Conservation (phyloP, 2,329 filamentous ascomycete species). For the Pyrenochaeta sp. region DNA sequence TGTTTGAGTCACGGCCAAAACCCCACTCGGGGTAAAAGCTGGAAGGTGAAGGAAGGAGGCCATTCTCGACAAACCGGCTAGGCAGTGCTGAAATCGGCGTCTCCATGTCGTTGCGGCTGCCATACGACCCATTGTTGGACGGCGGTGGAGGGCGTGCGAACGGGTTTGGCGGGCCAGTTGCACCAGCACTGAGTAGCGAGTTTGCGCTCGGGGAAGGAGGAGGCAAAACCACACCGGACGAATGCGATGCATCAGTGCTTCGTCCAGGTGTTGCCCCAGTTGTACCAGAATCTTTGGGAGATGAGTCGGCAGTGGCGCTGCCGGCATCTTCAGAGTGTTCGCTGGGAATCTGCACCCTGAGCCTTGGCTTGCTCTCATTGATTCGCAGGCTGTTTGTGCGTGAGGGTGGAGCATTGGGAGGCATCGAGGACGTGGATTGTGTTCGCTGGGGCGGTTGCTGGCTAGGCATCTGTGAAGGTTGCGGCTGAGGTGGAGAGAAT, state of each 20-base stretch:
- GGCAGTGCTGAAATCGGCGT: slow-evolving; percentile 95
- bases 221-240: slow-evolving; percentile 80
- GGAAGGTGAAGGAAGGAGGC: slow-evolving; percentile 87
- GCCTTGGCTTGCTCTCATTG: slow-evolving; percentile 76
- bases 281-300: slow-evolving; percentile 68
- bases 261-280: slow-evolving; percentile 66
- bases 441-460: slow-evolving; percentile 58
- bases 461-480: slow-evolving; percentile 34
- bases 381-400: slow-evolving; percentile 74
- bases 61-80: slow-evolving; percentile 87
- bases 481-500: slow-evolving; percentile 65
- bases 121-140: slow-evolving; percentile 59
- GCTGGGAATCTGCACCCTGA: slow-evolving; percentile 95
- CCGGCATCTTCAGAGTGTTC: slow-evolving; percentile 79
- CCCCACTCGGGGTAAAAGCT: slow-evolving; percentile 95
- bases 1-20: slow-evolving; percentile 80
- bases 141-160: slow-evolving; percentile 89
- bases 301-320: slow-evolving; percentile 76
- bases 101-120: slow-evolving; percentile 59
- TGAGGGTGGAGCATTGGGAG: slow-evolving; percentile 77
- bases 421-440: slow-evolving; percentile 68
- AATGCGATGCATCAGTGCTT: slow-evolving; percentile 64
- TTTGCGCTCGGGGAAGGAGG: slow-evolving; percentile 91
- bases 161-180: slow-evolving; percentile 91
- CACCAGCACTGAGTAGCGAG: slow-evolving; percentile 86